Evolutionary conservation across 164 flowering plant genomes (phyloP).

Genomic region (Vitis rotundifolia): DNA sequence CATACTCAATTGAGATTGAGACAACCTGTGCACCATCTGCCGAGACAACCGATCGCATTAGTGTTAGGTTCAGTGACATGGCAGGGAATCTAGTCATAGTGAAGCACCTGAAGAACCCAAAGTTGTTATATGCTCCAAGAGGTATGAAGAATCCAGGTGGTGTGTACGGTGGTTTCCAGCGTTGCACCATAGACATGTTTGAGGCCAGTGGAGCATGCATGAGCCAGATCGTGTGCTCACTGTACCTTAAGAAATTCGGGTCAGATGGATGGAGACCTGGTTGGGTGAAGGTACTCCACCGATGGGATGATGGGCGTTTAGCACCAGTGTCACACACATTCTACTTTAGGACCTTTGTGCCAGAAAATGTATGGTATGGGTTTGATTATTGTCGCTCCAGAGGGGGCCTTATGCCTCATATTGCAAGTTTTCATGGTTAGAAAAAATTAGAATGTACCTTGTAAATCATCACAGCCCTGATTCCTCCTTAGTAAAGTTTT

Average conservation of each 20-base stretch:
- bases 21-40: slow-evolving; percentile 23
- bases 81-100: slow-evolving; percentile 10
- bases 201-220: slow-evolving; percentile 18
- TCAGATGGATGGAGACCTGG: slow-evolving; percentile 22
- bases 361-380: slow-evolving; percentile 17
- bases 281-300: slow-evolving; percentile 18
- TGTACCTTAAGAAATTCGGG: slow-evolving; percentile 16
- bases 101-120: slow-evolving; percentile 19
- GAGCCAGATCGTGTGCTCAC: slow-evolving; percentile 13
- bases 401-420: background rate
- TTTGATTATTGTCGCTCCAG: slow-evolving; percentile 11
- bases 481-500: too few relatives aligned
- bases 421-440: too few relatives aligned
- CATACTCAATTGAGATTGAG: slow-evolving; percentile 20
- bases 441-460: too few relatives aligned
- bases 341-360: slow-evolving; percentile 19
- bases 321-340: slow-evolving; percentile 12
- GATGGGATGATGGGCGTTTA: background rate
- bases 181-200: slow-evolving; percentile 15
- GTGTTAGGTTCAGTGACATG: slow-evolving; percentile 15
- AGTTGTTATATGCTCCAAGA: slow-evolving; percentile 14
- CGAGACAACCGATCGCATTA: slow-evolving; percentile 13
- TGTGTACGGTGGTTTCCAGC: slow-evolving; percentile 10
- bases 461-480: too few relatives aligned
- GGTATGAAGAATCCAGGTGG: slow-evolving; percentile 1